Conservation (phyloP, 768 basidiomycete genomes). For the Trametes meyenii region DNA sequence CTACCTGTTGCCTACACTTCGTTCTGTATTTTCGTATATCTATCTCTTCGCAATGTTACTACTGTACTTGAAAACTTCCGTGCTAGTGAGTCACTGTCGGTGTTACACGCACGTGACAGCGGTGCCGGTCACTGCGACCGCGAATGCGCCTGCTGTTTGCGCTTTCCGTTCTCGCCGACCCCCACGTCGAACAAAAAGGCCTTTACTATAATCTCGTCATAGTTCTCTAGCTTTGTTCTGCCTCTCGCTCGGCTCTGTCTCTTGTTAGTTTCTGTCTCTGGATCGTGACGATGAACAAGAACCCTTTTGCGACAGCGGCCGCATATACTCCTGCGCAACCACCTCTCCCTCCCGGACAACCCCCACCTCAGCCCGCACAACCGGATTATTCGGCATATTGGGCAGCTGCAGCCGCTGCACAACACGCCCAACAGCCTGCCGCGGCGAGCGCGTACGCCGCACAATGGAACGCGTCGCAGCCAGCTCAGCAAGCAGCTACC, state of each 20-base stretch:
- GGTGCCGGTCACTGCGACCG: slow-evolving; percentile 11
- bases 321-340: slow-evolving; percentile 71
- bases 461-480: slow-evolving; percentile 66
- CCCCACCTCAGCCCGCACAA: slow-evolving; percentile 65
- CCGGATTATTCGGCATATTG: slow-evolving; percentile 82
- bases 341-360: slow-evolving; percentile 79
- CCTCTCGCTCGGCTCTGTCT: not conserved
- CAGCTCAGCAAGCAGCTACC: slow-evolving; percentile 33
- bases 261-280: not conserved
- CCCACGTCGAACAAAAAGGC: slow-evolving; percentile 7
- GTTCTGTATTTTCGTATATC: not conserved
- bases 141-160: not conserved
- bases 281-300: slow-evolving; percentile 69
- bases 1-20: not conserved
- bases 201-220: slow-evolving; percentile 13
- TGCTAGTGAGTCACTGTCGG: slow-evolving; percentile 2
- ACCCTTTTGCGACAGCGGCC: slow-evolving; percentile 70
- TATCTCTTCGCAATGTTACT: not conserved
- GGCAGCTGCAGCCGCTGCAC: slow-evolving; percentile 56
- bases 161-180: slow-evolving; percentile 11
- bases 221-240: not conserved
- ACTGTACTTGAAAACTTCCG: slow-evolving; percentile 9
- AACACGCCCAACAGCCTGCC: slow-evolving; percentile 53
- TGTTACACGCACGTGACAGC: slow-evolving; percentile 12
- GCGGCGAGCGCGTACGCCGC: slow-evolving; percentile 56